Percentiles rank a stretch among this genome's conserved stretches.
Evolutionary conservation across 2,329 filamentous ascomycete genomes (phyloP).

Genomic region (Pseudogymnoascus sp.): DNA sequence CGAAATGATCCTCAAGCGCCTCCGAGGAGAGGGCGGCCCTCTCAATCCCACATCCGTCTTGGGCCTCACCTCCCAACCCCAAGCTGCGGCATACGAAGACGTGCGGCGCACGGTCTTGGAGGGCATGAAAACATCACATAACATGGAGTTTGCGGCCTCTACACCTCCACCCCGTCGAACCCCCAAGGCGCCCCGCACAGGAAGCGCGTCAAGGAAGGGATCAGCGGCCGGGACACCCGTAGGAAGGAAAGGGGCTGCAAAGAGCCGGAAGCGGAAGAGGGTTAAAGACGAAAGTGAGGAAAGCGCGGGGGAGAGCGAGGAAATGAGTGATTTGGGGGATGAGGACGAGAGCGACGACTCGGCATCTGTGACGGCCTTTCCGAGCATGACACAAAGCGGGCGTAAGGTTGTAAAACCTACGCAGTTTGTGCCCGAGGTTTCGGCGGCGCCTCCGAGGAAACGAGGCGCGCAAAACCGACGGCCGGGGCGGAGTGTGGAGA

Average conservation of each 20-base stretch:
- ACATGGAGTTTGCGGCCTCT: slow-evolving; percentile 25
- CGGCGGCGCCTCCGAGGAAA: slow-evolving; percentile 33
- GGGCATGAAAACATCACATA: slow-evolving; percentile 29
- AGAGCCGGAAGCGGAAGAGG: slow-evolving; percentile 24
- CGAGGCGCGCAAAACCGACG: slow-evolving; percentile 46
- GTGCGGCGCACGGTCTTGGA: slow-evolving; percentile 28
- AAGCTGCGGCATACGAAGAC: slow-evolving; percentile 26
- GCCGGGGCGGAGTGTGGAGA: slow-evolving; percentile 34
- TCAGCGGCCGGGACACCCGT: slow-evolving; percentile 10
- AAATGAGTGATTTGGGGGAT: slow-evolving; percentile 27
- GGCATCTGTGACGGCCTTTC: slow-evolving; percentile 43
- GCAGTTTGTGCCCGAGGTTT: slow-evolving; percentile 50
- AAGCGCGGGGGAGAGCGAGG: slow-evolving; percentile 25
- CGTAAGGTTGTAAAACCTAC: slow-evolving; percentile 61
- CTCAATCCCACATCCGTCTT: slow-evolving; percentile 9
- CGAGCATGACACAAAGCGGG: slow-evolving; percentile 67
- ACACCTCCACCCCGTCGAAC: slow-evolving; percentile 11
- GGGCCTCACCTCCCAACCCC: slow-evolving; percentile 9
- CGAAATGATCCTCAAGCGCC: slow-evolving; percentile 30
- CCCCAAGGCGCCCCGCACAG: slow-evolving; percentile 9
- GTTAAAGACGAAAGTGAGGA: slow-evolving; percentile 19
- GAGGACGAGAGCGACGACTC: slow-evolving; percentile 30
- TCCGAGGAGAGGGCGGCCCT: slow-evolving; percentile 20
- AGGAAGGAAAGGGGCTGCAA: slow-evolving; percentile 11
- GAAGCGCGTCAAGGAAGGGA: slow-evolving; percentile 14